Conservation (phyloP, 2,329 filamentous ascomycete species). For the Blastomyces parvus region DNA sequence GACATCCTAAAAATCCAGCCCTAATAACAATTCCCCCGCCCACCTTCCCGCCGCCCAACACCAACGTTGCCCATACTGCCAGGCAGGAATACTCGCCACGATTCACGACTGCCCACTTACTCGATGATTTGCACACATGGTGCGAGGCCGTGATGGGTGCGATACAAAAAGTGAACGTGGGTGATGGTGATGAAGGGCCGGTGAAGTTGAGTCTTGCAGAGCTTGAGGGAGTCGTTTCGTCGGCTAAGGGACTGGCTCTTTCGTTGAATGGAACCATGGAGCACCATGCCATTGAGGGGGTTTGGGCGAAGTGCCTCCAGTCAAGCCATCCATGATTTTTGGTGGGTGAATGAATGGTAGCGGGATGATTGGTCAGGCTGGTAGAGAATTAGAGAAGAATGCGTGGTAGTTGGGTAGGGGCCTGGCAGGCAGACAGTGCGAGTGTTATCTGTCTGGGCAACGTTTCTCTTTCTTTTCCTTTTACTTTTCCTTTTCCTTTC, state of each 20-base stretch:
- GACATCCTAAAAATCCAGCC: neutral
- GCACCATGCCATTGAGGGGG: neutral
- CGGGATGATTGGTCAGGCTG: neutral
- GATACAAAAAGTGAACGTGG: neutral
- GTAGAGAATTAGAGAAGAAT: neutral
- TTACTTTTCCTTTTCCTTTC: neutral
- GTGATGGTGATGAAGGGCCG: neutral
- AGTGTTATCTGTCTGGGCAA: neutral
- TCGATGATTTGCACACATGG: neutral
- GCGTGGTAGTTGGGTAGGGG: neutral
- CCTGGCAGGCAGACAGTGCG: too few relatives aligned
- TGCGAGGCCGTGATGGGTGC: slow-evolving; percentile 2
- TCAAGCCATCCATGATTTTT: neutral
- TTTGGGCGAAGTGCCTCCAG: slow-evolving; percentile 2
- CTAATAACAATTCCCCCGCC: neutral
- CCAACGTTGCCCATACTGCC: neutral
- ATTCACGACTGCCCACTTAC: neutral
- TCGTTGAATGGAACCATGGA: slow-evolving; percentile 1
- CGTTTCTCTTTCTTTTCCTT: neutral
- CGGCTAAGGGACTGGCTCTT: neutral
- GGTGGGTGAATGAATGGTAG: neutral
- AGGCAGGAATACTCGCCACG: neutral
- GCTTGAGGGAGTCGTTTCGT: neutral
- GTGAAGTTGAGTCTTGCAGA: neutral
- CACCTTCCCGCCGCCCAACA: neutral